These are phyloP conservation scores for Arthrobotrys musiformis DNA, from an alignment of 2,329 filamentous ascomycete species.

Conservation along the genomic window DNA sequence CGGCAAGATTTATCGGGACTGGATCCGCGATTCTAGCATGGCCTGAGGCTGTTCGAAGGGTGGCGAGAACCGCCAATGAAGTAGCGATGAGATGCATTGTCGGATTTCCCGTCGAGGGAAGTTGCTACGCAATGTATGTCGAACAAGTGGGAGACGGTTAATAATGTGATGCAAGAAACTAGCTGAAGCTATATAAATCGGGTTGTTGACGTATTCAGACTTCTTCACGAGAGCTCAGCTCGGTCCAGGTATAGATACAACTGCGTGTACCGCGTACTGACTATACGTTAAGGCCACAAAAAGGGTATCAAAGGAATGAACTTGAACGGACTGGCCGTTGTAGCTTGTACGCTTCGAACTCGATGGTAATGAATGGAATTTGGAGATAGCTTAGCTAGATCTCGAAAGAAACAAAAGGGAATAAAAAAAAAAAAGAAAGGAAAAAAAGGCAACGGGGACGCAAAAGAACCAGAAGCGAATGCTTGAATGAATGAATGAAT, in stretches of 20 bases:
- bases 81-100: conserved; percentile 55
- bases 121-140: not conserved
- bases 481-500: conserved; percentile 19
- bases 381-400: conserved; percentile 45
- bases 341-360: not conserved
- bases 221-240: conserved; percentile 29
- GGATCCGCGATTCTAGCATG: conserved; percentile 70
- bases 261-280: too few species aligned
- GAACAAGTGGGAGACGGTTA: too few species aligned
- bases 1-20: conserved; percentile 68
- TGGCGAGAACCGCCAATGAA: conserved; percentile 64
- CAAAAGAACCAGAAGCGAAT: conserved; percentile 7
- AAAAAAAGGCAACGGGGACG: not conserved
- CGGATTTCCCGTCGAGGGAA: not conserved
- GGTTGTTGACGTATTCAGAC: not conserved
- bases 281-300: not conserved
- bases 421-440: conserved; percentile 1
- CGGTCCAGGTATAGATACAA: not conserved
- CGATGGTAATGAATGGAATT: conserved; percentile 36
- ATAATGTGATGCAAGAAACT: too few species aligned
- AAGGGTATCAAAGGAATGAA: conserved; percentile 35
- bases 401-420: conserved; percentile 16
- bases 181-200: too few species aligned
- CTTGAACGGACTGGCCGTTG: conserved; percentile 49
- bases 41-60: conserved; percentile 63